Percentiles rank a stretch among this genome's conserved stretches.
Evolutionary conservation across 345 rosid species (phyloP).

Genomic region (Citrus glauca): DNA sequence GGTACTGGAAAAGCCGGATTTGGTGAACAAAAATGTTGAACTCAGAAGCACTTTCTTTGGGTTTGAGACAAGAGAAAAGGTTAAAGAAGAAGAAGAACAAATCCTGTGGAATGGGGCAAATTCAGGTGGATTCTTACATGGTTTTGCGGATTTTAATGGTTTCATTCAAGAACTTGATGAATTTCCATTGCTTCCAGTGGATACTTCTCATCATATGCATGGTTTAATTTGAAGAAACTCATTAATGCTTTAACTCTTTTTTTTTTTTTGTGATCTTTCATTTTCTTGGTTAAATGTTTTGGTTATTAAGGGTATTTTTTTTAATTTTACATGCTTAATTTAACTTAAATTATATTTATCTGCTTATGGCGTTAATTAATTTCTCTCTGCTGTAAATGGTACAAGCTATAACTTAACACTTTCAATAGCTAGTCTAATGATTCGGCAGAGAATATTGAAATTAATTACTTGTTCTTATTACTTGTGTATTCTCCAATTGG

Average conservation of each 20-base stretch:
- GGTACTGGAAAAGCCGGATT: background rate
- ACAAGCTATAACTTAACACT: constrained; percentile 4
- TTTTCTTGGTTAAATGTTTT: constrained; percentile 1
- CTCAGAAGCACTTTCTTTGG: constrained; percentile 22
- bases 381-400: constrained; percentile 12
- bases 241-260: background rate
- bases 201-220: constrained; percentile 32
- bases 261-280: background rate
- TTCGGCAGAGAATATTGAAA: constrained; percentile 4
- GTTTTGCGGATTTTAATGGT: constrained; percentile 66
- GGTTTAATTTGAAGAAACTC: constrained; percentile 32
- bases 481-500: constrained; percentile 11
- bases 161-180: constrained; percentile 69
- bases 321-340: background rate
- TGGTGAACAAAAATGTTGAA: constrained; percentile 20
- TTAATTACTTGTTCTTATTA: background rate
- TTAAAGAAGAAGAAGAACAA: constrained; percentile 29
- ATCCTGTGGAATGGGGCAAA: constrained; percentile 31
- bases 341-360: background rate
- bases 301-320: background rate
- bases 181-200: constrained; percentile 45
- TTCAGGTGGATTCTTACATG: constrained; percentile 48
- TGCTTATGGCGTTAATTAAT: background rate
- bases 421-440: background rate
- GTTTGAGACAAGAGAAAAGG: constrained; percentile 19